Conservation (phyloP, 2,329 filamentous ascomycete species). For the Pyrenophora seminiperda region DNA sequence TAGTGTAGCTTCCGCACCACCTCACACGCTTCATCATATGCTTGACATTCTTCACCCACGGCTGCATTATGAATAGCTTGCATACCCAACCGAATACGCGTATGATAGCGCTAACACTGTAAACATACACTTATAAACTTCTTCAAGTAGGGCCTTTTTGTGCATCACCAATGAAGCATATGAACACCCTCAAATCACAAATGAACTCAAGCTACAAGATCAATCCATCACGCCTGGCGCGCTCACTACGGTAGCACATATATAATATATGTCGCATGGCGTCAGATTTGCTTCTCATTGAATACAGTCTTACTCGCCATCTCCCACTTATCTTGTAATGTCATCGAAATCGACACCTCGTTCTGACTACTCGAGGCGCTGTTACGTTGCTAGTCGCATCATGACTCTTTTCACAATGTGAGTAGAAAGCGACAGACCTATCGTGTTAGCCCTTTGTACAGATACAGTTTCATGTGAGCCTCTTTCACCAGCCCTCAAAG, state of each 20-base stretch:
- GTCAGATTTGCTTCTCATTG: not conserved
- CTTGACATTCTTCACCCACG: not conserved
- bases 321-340: not conserved
- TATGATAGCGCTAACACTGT: not conserved
- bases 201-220: too few species aligned
- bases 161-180: too few species aligned
- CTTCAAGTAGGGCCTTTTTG: too few species aligned
- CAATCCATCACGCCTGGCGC: too few species aligned
- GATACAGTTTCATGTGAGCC: not conserved
- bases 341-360: not conserved
- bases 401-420: not conserved
- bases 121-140: too few species aligned
- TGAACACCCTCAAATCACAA: too few species aligned
- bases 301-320: not conserved
- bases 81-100: not conserved
- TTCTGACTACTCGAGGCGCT: not conserved
- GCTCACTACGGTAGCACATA: too few species aligned
- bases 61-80: not conserved
- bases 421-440: too few species aligned
- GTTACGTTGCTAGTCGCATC: not conserved
- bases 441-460: not conserved
- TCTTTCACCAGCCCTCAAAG: not conserved
- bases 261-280: too few species aligned
- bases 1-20: conserved; percentile 4
- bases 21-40: not conserved